phyloP scores from a whole-genome alignment of 768 basidiomycete species.

The Auriscalpium vulgare region DNA sequence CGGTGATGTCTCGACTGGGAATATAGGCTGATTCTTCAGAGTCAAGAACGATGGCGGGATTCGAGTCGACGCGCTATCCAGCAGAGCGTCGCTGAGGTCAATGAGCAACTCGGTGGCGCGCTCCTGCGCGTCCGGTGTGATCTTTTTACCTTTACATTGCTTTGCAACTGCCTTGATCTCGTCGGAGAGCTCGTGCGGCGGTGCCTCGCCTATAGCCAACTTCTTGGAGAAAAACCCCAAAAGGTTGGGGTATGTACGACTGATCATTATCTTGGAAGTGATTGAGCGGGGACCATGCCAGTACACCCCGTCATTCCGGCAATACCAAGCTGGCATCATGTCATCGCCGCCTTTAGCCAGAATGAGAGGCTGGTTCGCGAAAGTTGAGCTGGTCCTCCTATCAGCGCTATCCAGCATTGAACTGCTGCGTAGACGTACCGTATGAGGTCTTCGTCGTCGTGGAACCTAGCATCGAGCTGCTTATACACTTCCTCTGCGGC shows the following conservation, averaged over 20 bases:
- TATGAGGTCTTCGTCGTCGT: conserved; percentile 15
- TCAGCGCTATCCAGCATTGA: not conserved
- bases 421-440: conserved; percentile 6
- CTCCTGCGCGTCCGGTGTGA: not conserved
- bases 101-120: conserved; percentile 10
- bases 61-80: not conserved
- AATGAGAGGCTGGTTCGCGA: conserved; percentile 9
- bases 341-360: conserved; percentile 1
- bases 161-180: conserved; percentile 9
- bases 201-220: conserved; percentile 7
- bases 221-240: conserved; percentile 13
- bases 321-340: conserved; percentile 6
- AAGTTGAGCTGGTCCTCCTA: conserved; percentile 2
- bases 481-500: conserved; percentile 10
- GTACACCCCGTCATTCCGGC: conserved; percentile 8
- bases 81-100: conserved; percentile 7
- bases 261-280: conserved; percentile 13
- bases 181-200: conserved; percentile 10
- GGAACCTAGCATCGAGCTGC: conserved; percentile 18
- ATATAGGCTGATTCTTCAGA: conserved; percentile 3
- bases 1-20: conserved; percentile 5
- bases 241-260: conserved; percentile 6
- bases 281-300: conserved; percentile 16
- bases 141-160: not conserved
- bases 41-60: not conserved